Percentiles rank a stretch among this genome's conserved stretches.
These are phyloP conservation scores for Cyberlindnera japonica DNA, from an alignment of 805 yeast species.

Conservation along the genomic window DNA sequence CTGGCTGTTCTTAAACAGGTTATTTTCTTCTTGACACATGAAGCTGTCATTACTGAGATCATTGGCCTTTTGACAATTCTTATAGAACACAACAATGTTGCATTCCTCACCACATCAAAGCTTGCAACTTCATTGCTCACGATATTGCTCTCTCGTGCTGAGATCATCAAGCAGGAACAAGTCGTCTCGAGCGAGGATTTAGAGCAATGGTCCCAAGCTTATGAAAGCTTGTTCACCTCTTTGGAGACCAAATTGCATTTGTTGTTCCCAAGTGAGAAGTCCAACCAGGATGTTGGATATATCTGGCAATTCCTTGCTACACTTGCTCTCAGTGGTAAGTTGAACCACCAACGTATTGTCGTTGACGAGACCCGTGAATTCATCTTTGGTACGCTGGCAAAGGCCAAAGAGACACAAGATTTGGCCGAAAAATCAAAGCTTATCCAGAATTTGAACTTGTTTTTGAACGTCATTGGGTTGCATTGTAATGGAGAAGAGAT, in stretches of 20 bases:
- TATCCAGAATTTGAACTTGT: constrained; percentile 80
- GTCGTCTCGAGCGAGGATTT: constrained; percentile 39
- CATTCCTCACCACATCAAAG: constrained; percentile 53
- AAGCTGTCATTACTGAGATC: constrained; percentile 74
- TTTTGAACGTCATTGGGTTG: constrained; percentile 93
- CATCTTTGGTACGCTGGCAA: constrained; percentile 81
- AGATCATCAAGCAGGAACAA: constrained; percentile 83
- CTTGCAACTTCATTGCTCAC: constrained; percentile 85
- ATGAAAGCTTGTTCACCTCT: constrained; percentile 75
- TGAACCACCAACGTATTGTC: constrained; percentile 87
- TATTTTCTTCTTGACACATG: constrained; percentile 73
- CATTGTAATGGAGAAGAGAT: constrained; percentile 89
- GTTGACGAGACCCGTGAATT: constrained; percentile 93
- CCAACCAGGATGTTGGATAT: constrained; percentile 40
- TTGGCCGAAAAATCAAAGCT: constrained; percentile 49
- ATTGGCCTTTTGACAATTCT: constrained; percentile 69
- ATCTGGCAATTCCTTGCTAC: constrained; percentile 98
- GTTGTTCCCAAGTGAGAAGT: constrained; percentile 71
- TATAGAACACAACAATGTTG: constrained; percentile 65
- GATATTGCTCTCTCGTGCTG: constrained; percentile 87
- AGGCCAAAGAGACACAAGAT: constrained; percentile 52
- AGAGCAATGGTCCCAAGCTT: constrained; percentile 68
- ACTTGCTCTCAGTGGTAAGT: constrained; percentile 83
- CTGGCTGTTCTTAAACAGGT: constrained; percentile 78
- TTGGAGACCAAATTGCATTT: constrained; percentile 73